phyloP scores from a whole-genome alignment of 2,329 filamentous ascomycete genomes.

The Aureobasidium sp. region DNA sequence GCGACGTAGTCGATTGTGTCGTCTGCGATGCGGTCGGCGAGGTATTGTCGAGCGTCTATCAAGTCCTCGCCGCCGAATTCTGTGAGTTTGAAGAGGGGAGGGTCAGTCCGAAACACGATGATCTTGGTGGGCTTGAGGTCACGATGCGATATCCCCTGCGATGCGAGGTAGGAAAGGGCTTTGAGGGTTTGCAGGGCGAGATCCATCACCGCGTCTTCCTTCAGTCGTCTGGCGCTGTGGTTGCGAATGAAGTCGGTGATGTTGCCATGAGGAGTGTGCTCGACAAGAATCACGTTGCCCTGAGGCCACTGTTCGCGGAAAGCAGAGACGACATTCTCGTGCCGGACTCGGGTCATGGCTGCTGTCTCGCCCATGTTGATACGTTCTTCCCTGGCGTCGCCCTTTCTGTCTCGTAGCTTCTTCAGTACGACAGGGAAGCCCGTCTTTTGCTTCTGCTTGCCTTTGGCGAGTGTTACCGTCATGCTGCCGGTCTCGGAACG shows the following conservation, averaged over 20 bases:
- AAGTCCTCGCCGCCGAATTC: slow-evolving; percentile 2
- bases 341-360: slow-evolving; percentile 3
- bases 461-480: neutral
- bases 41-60: neutral
- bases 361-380: slow-evolving; percentile 11
- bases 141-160: neutral
- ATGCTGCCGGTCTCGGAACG: slow-evolving; percentile 1
- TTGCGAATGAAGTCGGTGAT: slow-evolving; percentile 1
- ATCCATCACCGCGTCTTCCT: slow-evolving; percentile 11
- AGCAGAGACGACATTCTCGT: slow-evolving; percentile 11
- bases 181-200: slow-evolving; percentile 6
- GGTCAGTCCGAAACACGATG: slow-evolving; percentile 7
- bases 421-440: slow-evolving; percentile 7
- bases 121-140: slow-evolving; percentile 7
- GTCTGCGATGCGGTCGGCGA: slow-evolving; percentile 1
- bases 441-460: slow-evolving; percentile 6
- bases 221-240: neutral
- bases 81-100: slow-evolving; percentile 5
- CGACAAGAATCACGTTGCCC: slow-evolving; percentile 3
- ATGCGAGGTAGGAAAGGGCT: neutral
- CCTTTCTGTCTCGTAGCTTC: neutral
- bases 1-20: slow-evolving; percentile 6
- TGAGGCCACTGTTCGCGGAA: slow-evolving; percentile 4
- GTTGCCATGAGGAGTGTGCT: slow-evolving; percentile 4
- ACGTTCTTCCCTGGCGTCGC: neutral